A percentile compares a stretch with the other conserved stretches of the same genome.
These are phyloP conservation scores for Lasiosphaeria miniovina DNA, from an alignment of 495 filamentous ascomycete genomes.

Conservation along the genomic window DNA sequence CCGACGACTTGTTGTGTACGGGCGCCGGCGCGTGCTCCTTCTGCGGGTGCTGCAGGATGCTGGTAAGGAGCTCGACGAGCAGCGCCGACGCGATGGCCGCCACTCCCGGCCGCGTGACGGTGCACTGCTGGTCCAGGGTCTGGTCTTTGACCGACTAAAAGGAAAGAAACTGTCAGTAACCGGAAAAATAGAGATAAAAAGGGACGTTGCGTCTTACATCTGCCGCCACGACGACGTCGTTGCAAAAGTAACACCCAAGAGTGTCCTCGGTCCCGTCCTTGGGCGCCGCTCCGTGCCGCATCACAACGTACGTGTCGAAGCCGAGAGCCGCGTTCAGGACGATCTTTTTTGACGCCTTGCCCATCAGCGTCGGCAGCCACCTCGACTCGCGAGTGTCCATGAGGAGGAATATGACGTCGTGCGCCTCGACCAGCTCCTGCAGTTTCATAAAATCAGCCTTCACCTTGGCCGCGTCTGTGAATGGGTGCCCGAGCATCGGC, in stretches of 20 bases:
- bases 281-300: constrained; percentile 76
- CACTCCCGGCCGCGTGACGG: constrained; percentile 89
- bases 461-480: constrained; percentile 63
- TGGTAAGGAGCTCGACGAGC: constrained; percentile 87
- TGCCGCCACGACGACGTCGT: constrained; percentile 91
- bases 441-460: constrained; percentile 73
- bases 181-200: not conserved
- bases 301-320: constrained; percentile 94
- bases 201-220: constrained; percentile 63
- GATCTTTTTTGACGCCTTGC: constrained; percentile 85
- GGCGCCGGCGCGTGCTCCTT: constrained; percentile 59
- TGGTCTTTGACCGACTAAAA: constrained; percentile 83
- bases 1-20: constrained; percentile 16
- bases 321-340: constrained; percentile 95
- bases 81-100: constrained; percentile 88
- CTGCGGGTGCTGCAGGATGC: constrained; percentile 78
- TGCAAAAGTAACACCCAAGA: constrained; percentile 96
- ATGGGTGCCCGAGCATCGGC: constrained; percentile 91
- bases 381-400: constrained; percentile 95
- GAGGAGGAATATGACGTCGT: constrained; percentile 90
- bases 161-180: constrained; percentile 38
- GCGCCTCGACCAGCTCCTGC: constrained; percentile 71
- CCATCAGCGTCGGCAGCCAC: constrained; percentile 98
- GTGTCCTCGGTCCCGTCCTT: constrained; percentile 54
- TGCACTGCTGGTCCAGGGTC: constrained; percentile 97